Evolutionary conservation across 306 rosid species (phyloP), one percentile per base, ranked within the genome.

Genomic region (Dryas drummondii): DNA sequence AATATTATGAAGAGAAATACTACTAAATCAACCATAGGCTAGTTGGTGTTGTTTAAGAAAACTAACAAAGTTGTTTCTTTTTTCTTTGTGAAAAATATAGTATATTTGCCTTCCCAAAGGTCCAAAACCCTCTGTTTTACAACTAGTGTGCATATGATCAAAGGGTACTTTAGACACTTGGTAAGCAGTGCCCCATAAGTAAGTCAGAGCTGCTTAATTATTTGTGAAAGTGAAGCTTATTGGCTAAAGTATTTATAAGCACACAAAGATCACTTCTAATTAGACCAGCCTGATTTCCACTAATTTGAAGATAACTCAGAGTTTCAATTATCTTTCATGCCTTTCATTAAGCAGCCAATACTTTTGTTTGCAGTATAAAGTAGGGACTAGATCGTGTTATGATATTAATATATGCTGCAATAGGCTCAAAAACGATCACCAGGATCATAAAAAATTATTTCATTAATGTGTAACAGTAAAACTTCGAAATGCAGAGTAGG

Each of bases 261-360:
- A 83, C 97, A 90, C 88, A 74, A 84, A 87, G 71, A 73, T 51
- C 59, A 67, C 1, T 65, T 88, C 80, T 81, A 82, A 94, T 94
- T 90, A 90, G 97, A 82, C 93, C 91, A 94, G 75, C 90, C 73
- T 74, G 89, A 79, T 79, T 79, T 82, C 94, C 98, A 94, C 94
- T 86, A 76, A 84, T 75, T 32, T 80, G 75, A 66, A 77, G 89
- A 90, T 86, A 91, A 79, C 83, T 79, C 80, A 53, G 84, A 75
- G 79, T 14, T 80, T 81, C 84, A 79, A 76, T 76, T 83, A 81
- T 74, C 85, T 83, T 76, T 67, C 75, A 65, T 75, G 68, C 77
- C 83, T 81, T 81, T 81, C 80, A 74, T 67, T 48, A 53, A 46
- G 64, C 37, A 62, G 58, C 57, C 77, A 76, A 62, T 65, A 48